phyloP scores from a whole-genome alignment of 441 rosid genomes.

The Populus tomentosa region DNA sequence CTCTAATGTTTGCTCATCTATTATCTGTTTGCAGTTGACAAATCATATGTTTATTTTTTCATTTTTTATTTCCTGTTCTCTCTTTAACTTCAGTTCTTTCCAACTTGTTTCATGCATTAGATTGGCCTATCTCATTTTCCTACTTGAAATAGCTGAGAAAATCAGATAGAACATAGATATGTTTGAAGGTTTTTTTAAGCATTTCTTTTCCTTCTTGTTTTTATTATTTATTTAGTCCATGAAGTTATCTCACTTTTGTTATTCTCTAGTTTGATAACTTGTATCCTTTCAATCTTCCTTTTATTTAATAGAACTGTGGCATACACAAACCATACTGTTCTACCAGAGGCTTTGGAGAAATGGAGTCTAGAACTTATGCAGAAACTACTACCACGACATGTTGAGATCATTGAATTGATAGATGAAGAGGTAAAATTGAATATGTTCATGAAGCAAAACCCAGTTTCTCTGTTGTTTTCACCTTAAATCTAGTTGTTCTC shows the following conservation, averaged over 20 bases:
- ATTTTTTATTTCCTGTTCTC: not conserved
- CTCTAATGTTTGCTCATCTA: conserved; percentile 1
- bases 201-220: not conserved
- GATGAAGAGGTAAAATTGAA: conserved; percentile 77
- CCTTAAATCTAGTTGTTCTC: conserved; percentile 14
- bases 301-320: conserved; percentile 69
- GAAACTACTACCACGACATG: conserved; percentile 85
- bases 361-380: conserved; percentile 94
- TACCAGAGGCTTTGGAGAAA: conserved; percentile 97
- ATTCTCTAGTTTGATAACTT: conserved; percentile 4
- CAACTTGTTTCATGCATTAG: not conserved
- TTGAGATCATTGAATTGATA: conserved; percentile 82
- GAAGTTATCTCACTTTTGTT: not conserved
- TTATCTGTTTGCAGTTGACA: not conserved
- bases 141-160: not conserved
- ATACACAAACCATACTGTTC: conserved; percentile 92
- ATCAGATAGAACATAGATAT: not conserved
- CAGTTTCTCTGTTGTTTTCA: not conserved
- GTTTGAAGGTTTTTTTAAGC: not conserved
- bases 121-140: not conserved
- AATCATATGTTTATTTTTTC: not conserved
- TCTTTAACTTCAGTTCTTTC: not conserved
- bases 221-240: not conserved
- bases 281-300: conserved; percentile 8
- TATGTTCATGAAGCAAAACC: conserved; percentile 11